These are phyloP conservation scores for Tritrichomonas foetus DNA, from an alignment of 208 protist genomes.

Conservation along the genomic window DNA sequence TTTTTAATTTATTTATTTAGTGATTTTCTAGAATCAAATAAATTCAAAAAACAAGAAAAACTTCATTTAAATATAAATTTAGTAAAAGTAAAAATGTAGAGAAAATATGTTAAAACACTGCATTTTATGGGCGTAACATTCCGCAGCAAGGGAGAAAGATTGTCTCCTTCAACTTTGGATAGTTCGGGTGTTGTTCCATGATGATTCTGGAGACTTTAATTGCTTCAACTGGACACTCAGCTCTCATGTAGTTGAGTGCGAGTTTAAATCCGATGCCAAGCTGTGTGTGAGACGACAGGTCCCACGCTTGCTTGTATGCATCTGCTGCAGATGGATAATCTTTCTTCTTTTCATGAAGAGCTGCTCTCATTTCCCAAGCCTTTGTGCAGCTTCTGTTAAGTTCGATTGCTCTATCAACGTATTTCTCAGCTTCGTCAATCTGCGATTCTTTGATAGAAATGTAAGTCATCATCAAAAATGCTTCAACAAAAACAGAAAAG, in stretches of 20 bases:
- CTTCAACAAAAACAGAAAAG: background rate
- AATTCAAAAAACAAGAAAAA: too few species aligned
- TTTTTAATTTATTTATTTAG: too few species aligned
- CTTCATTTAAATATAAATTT: too few species aligned
- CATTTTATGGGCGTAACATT: background rate
- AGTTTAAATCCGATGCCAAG: background rate
- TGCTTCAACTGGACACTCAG: background rate
- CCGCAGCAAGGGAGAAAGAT: background rate
- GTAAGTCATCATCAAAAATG: constrained; percentile 12
- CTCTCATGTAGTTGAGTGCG: constrained; percentile 1
- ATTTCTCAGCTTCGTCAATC: background rate
- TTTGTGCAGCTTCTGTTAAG: background rate
- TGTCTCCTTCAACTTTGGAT: background rate
- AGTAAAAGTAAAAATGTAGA: background rate
- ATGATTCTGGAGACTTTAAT: background rate
- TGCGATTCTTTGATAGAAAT: background rate
- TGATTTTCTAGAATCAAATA: too few species aligned
- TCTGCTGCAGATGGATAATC: background rate
- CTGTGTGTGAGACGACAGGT: background rate
- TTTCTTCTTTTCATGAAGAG: background rate
- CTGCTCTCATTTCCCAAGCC: constrained; percentile 33
- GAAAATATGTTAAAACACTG: background rate
- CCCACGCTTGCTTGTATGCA: background rate
- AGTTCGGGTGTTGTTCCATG: background rate
- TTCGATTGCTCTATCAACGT: constrained; percentile 4